Evolutionary conservation across 805 yeast genomes (phyloP).

Genomic region (Blastobotrys peoriensis): DNA sequence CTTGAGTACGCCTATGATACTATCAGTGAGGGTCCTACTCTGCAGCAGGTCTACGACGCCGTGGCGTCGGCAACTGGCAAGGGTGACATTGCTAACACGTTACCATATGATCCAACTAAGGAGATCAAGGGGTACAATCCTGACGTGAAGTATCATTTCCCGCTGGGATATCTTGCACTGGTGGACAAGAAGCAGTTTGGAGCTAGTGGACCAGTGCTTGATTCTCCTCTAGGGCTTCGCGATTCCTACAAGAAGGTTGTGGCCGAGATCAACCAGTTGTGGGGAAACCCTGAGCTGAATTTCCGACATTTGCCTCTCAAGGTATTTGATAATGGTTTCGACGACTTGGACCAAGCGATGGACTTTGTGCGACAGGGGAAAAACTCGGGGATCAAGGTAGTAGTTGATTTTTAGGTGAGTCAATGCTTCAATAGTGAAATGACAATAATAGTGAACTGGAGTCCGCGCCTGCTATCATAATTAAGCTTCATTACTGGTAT

Average conservation of each 20-base stretch:
- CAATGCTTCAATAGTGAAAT: background rate
- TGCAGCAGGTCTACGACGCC: slow-evolving; percentile 13
- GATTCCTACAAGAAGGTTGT: slow-evolving; percentile 6
- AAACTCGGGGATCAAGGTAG: slow-evolving; percentile 17
- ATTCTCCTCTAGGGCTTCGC: slow-evolving; percentile 14
- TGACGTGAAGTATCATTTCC: slow-evolving; percentile 1
- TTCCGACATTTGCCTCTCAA: slow-evolving; percentile 13
- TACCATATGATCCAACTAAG: background rate
- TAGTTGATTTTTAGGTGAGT: no score
- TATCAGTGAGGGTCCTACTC: slow-evolving; percentile 14
- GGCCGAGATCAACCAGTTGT: slow-evolving; percentile 1
- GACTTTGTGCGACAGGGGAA: slow-evolving; percentile 11
- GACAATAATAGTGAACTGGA: background rate
- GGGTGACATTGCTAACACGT: background rate
- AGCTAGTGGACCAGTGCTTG: slow-evolving; percentile 3
- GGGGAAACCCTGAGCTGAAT: background rate
- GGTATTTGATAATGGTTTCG: slow-evolving; percentile 13
- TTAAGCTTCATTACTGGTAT: no score
- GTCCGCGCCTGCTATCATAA: no score
- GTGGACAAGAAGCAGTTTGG: slow-evolving; percentile 13
- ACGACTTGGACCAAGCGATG: slow-evolving; percentile 10
- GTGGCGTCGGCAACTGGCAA: slow-evolving; percentile 8
- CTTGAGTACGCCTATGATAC: slow-evolving; percentile 25
- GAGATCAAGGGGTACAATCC: background rate
- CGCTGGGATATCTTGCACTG: slow-evolving; percentile 15